These are phyloP conservation scores for Deuterostichococcus epilithicus DNA, from an alignment of 139 green algal species.

Conservation along the genomic window DNA sequence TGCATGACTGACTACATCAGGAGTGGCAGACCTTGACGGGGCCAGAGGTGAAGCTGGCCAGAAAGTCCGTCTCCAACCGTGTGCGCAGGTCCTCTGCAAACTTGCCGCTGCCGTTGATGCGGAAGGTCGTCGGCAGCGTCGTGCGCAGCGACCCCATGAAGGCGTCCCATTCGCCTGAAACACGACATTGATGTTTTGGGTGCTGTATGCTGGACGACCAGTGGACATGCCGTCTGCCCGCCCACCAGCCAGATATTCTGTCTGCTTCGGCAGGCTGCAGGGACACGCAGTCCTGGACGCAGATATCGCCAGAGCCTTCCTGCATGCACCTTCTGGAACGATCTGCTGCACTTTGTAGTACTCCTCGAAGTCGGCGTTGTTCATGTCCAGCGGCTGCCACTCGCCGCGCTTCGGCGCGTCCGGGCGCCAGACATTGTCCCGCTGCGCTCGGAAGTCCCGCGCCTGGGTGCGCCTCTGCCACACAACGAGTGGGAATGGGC, in stretches of 20 bases:
- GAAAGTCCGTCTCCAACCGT: constrained; percentile 73
- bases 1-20: not conserved
- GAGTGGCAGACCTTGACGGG: constrained; percentile 31
- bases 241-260: no score
- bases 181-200: constrained; percentile 15
- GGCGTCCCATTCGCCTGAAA: constrained; percentile 75
- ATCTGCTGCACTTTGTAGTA: constrained; percentile 58
- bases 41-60: constrained; percentile 45
- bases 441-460: constrained; percentile 33
- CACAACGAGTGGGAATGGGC: no score
- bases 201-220: no score
- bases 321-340: constrained; percentile 9
- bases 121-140: constrained; percentile 90
- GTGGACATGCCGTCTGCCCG: no score
- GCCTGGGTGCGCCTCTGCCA: constrained; percentile 21
- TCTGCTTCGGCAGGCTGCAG: no score
- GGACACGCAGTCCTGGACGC: no score
- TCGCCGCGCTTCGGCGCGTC: constrained; percentile 13
- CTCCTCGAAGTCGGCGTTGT: constrained; percentile 55
- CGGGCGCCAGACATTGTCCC: constrained; percentile 22
- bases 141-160: constrained; percentile 76
- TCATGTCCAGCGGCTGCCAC: not conserved
- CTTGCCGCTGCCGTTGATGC: constrained; percentile 91
- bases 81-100: constrained; percentile 73
- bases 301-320: no score